Evolutionary conservation across 352 stramenopile genomes (phyloP).

Genomic region (Phytophthora pisi): DNA sequence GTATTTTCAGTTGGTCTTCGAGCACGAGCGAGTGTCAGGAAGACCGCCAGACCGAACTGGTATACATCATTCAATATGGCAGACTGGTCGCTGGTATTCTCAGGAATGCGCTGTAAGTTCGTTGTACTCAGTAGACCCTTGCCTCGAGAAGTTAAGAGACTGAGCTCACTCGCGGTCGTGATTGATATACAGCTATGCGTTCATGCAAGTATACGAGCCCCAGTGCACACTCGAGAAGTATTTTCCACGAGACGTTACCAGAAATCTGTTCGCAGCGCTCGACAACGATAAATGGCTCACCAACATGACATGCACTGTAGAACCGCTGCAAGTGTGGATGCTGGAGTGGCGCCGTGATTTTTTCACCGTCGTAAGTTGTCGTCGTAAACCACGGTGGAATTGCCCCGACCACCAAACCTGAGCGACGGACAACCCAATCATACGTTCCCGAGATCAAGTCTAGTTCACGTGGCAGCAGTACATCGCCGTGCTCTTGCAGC

Average conservation of each 20-base stretch:
- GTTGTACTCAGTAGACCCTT: too few relatives aligned
- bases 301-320: slow-evolving; percentile 5
- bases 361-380: background rate
- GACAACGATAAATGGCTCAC: slow-evolving; percentile 1
- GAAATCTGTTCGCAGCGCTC: background rate
- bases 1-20: too few relatives aligned
- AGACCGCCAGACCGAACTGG: too few relatives aligned
- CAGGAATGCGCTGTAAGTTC: too few relatives aligned
- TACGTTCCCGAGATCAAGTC: slow-evolving; percentile 12
- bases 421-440: background rate
- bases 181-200: background rate
- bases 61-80: too few relatives aligned
- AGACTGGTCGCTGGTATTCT: too few relatives aligned
- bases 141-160: too few relatives aligned
- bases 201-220: slow-evolving; percentile 1
- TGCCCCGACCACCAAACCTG: slow-evolving; percentile 7
- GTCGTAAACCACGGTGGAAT: slow-evolving; percentile 22
- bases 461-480: slow-evolving; percentile 7
- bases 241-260: background rate
- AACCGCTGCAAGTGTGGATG: slow-evolving; percentile 17
- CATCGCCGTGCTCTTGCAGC: slow-evolving; percentile 2
- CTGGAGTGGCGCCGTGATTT: slow-evolving; percentile 3
- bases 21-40: too few relatives aligned
- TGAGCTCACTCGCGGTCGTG: too few relatives aligned
- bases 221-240: background rate